Conservation (phyloP, 2,329 filamentous ascomycete genomes). For the Aspergillus sp. region DNA sequence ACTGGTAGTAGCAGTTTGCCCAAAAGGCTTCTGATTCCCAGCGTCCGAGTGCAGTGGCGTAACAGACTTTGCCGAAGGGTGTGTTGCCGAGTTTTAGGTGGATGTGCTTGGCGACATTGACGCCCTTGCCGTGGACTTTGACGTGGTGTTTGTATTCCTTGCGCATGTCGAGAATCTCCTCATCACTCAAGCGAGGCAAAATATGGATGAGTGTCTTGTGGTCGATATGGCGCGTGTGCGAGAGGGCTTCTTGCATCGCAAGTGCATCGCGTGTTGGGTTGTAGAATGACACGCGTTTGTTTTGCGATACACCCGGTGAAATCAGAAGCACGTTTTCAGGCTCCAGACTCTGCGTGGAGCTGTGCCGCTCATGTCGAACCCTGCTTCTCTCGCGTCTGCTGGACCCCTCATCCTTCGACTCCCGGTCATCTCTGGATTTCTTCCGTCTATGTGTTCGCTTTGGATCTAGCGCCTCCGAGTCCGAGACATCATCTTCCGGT, state of each 20-base stretch:
- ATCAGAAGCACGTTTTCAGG: conserved; percentile 36
- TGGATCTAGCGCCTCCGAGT: conserved; percentile 41
- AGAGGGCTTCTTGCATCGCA: conserved; percentile 68
- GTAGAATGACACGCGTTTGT: conserved; percentile 68
- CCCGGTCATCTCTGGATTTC: conserved; percentile 24
- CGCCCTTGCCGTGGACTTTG: conserved; percentile 51
- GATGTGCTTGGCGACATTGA: conserved; percentile 48
- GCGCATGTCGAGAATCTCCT: conserved; percentile 82
- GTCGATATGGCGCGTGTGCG: conserved; percentile 59
- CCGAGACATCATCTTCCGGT: conserved; percentile 48
- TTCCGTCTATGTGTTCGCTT: conserved; percentile 21
- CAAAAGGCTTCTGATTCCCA: conserved; percentile 96
- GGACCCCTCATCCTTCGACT: conserved; percentile 22
- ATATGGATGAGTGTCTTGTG: conserved; percentile 70
- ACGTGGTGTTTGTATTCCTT: conserved; percentile 84
- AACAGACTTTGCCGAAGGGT: conserved; percentile 77
- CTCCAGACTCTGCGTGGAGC: conserved; percentile 16
- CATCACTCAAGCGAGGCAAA: conserved; percentile 73
- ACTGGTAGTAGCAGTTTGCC: conserved; percentile 97
- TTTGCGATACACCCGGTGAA: conserved; percentile 39
- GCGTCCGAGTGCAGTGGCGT: conserved; percentile 77
- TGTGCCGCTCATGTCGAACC: conserved; percentile 20
- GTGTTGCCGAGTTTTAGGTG: conserved; percentile 44
- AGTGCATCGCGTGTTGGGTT: conserved; percentile 74
- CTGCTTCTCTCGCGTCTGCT: conserved; percentile 15